Percentiles rank a stretch among this genome's conserved stretches.
Evolutionary conservation across 768 basidiomycete genomes (phyloP).

Genomic region (Leccinum olivaceopallidum): DNA sequence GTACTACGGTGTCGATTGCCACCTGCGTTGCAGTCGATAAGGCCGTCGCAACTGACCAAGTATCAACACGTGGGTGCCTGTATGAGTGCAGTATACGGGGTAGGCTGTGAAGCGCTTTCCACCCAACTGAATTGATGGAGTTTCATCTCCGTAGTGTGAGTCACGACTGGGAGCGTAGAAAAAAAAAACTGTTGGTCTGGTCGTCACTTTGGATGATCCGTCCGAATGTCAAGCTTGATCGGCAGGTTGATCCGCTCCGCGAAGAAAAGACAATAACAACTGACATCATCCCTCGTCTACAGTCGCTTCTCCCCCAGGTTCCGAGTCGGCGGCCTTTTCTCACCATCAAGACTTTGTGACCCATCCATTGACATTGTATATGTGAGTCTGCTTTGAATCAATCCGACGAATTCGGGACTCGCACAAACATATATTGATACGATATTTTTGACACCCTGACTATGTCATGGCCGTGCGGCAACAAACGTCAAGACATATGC

Average conservation of each 20-base stretch:
- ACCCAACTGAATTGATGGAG: conserved; percentile 8
- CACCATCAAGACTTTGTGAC: not conserved
- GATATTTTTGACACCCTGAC: not conserved
- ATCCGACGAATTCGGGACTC: not conserved
- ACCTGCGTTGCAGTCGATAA: not conserved
- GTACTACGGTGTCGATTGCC: not conserved
- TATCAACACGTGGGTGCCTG: not conserved
- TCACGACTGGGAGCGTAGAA: not conserved
- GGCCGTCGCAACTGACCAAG: not conserved
- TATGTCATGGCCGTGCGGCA: not conserved
- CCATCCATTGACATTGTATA: too few relatives aligned
- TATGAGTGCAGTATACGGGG: not conserved
- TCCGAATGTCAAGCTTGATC: conserved; percentile 7
- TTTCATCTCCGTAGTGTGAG: conserved; percentile 18
- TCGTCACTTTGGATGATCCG: conserved; percentile 15
- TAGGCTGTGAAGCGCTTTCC: not conserved
- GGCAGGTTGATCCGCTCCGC: conserved; percentile 1
- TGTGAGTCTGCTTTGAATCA: not conserved
- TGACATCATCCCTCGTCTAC: conserved; percentile 9
- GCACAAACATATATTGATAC: not conserved
- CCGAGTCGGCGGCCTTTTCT: not conserved
- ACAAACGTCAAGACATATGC: not conserved
- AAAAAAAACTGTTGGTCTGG: not conserved
- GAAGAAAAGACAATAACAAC: conserved; percentile 4
- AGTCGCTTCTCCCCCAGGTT: not conserved